These are phyloP conservation scores for Volvox reticuliferus DNA, from an alignment of 139 green algal species.

Conservation along the genomic window DNA sequence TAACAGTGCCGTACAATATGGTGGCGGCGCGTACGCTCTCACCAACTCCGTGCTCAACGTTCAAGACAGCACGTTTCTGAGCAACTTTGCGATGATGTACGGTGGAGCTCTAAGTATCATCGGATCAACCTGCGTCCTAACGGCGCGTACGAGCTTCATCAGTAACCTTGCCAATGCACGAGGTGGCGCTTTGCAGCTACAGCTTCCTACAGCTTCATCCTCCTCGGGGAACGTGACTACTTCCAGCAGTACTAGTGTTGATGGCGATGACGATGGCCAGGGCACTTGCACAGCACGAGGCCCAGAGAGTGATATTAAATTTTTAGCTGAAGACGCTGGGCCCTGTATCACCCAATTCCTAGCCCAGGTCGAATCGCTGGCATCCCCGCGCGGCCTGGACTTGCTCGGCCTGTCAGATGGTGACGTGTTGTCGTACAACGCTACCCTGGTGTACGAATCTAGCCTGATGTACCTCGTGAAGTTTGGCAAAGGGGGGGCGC, in stretches of 20 bases:
- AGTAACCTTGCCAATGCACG: background rate
- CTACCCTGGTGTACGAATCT: constrained; percentile 10
- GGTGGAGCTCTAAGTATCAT: constrained; percentile 27
- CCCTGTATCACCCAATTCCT: constrained; percentile 24
- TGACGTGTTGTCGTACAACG: constrained; percentile 4
- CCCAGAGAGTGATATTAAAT: background rate
- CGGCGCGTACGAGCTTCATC: background rate
- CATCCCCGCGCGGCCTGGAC: background rate
- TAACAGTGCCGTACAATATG: background rate
- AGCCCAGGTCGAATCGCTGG: background rate
- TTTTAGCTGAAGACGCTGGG: background rate
- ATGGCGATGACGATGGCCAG: background rate
- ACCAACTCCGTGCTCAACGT: background rate
- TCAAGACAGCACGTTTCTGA: background rate
- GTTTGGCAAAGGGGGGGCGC: background rate
- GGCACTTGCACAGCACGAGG: background rate
- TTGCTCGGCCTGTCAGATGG: background rate
- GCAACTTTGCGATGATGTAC: background rate
- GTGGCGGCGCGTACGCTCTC: constrained; percentile 14
- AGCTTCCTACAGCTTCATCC: background rate
- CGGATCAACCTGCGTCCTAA: background rate
- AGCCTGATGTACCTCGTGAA: background rate
- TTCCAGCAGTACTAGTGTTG: background rate
- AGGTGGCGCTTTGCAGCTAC: constrained; percentile 26
- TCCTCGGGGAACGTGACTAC: background rate